These are phyloP conservation scores for Rhodotorula kratochvilovae DNA, from an alignment of 768 basidiomycete species.

Conservation along the genomic window DNA sequence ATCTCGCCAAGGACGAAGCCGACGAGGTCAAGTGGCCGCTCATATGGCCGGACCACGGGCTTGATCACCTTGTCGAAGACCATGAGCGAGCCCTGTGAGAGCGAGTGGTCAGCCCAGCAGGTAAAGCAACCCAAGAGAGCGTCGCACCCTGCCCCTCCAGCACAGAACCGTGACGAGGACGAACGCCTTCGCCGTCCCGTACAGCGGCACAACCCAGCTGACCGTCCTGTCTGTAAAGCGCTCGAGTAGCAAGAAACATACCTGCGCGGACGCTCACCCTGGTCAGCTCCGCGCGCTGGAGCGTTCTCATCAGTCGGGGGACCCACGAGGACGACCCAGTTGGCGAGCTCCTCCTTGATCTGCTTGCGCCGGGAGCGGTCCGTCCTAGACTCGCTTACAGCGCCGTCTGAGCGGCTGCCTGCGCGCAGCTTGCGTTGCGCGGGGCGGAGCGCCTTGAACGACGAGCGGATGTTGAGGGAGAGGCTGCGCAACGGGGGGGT, in stretches of 20 bases:
- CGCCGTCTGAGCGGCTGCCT: fast-evolving
- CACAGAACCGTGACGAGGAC: constrained; percentile 15
- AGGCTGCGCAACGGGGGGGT: neutral
- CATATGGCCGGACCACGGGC: constrained; percentile 28
- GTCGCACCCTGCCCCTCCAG: constrained; percentile 19
- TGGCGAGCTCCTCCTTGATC: constrained; percentile 7
- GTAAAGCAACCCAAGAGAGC: no score
- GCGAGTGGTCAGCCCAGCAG: neutral
- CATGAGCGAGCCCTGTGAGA: constrained; percentile 13
- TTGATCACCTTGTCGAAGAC: constrained; percentile 25
- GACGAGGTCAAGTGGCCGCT: constrained; percentile 26
- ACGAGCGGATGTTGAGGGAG: constrained; percentile 6
- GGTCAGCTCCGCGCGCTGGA: no score
- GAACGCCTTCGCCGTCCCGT: constrained; percentile 21
- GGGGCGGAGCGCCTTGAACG: constrained; percentile 11
- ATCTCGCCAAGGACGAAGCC: constrained; percentile 25
- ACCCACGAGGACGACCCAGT: constrained; percentile 30
- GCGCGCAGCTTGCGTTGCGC: neutral
- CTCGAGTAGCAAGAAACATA: constrained; percentile 2
- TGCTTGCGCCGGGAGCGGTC: neutral
- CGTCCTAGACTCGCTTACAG: neutral
- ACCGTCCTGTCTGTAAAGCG: constrained; percentile 12
- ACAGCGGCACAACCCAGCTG: constrained; percentile 15
- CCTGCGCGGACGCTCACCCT: neutral
- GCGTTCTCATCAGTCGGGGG: no score